Evolutionary conservation across 306 rosid genomes (phyloP).

Genomic region (Trifolium fragiferum): DNA sequence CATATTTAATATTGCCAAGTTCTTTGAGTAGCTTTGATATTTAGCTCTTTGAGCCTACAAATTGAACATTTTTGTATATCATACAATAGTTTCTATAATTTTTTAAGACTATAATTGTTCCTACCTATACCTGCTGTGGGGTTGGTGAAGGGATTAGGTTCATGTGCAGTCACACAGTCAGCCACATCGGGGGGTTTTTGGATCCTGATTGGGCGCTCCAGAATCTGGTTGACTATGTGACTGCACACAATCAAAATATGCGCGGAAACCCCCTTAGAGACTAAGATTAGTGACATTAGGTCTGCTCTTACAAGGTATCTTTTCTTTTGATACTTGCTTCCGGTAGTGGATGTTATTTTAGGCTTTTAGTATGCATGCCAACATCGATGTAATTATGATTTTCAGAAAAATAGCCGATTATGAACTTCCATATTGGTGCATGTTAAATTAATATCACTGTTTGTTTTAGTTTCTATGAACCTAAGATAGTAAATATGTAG

Average conservation of each 20-base stretch:
- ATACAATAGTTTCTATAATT: not conserved
- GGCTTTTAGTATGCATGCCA: not conserved
- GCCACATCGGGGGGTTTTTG: not conserved
- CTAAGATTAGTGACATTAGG: not conserved
- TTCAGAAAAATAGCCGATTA: slow-evolving; percentile 1
- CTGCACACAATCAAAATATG: not conserved
- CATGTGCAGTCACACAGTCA: not conserved
- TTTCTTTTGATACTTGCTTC: slow-evolving; percentile 11
- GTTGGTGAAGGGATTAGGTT: not conserved
- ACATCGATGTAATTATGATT: not conserved
- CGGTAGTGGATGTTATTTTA: slow-evolving; percentile 14
- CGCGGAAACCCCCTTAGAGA: not conserved
- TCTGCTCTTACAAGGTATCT: not conserved
- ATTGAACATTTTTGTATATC: slow-evolving; percentile 8
- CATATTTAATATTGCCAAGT: too few relatives aligned
- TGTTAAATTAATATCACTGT: slow-evolving; percentile 1
- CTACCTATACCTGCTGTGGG: not conserved
- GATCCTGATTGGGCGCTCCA: not conserved
- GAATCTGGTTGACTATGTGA: not conserved
- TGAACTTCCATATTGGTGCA: slow-evolving; percentile 28
- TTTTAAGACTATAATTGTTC: not conserved
- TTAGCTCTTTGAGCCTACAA: not conserved
- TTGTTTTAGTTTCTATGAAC: not conserved
- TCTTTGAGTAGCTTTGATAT: not conserved
- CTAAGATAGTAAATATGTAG: slow-evolving; percentile 1